Conservation (phyloP, 2,329 filamentous ascomycete species). For the Magnaporthiopsis incrustans region DNA sequence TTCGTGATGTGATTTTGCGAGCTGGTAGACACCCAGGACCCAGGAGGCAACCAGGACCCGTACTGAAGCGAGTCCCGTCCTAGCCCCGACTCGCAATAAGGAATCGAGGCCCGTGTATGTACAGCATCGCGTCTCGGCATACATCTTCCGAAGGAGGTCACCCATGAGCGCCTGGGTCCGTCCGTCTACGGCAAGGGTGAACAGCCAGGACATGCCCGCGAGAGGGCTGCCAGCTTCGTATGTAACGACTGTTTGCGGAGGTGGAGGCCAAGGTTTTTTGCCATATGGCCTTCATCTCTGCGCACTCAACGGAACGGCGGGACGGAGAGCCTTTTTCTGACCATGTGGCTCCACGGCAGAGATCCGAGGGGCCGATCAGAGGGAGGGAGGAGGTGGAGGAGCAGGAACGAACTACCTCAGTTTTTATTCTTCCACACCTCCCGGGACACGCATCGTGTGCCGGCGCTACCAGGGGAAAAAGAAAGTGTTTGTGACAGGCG, state of each 20-base stretch:
- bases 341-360: background rate
- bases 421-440: background rate
- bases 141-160: constrained; percentile 18
- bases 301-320: constrained; percentile 7
- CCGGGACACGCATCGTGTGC: background rate
- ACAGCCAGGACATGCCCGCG: background rate
- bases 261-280: constrained; percentile 5
- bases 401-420: background rate
- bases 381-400: background rate
- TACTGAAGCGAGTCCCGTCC: background rate
- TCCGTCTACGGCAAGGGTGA: background rate
- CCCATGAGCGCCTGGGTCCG: background rate
- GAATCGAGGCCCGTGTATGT: constrained; percentile 23
- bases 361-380: background rate
- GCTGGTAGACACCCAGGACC: background rate
- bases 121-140: constrained; percentile 16
- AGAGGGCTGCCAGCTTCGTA: constrained; percentile 3
- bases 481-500: no score
- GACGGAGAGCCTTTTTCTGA: constrained; percentile 5
- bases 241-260: constrained; percentile 5
- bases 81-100: constrained; percentile 21
- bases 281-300: constrained; percentile 10
- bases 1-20: background rate
- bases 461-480: background rate
- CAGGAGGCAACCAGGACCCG: background rate